A percentile compares a stretch with the other conserved stretches of the same genome.
phyloP scores from a whole-genome alignment of 768 basidiomycete genomes.

The Pilatotrama ljubarskyi region DNA sequence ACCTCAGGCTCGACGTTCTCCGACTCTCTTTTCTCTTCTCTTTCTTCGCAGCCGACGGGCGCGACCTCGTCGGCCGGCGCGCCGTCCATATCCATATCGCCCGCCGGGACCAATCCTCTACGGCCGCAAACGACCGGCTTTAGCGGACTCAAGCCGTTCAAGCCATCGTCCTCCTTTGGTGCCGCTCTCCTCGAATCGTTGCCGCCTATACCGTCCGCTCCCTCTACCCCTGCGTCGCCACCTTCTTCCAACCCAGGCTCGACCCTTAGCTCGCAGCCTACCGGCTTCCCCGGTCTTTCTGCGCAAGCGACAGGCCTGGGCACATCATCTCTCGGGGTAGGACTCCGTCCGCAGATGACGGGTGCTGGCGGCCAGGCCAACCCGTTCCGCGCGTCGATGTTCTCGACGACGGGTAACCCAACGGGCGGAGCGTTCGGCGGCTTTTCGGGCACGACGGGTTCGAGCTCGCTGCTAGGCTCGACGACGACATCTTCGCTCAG shows the following conservation, averaged over 20 bases:
- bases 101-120: conserved; percentile 28
- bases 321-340: conserved; percentile 28
- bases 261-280: conserved; percentile 50
- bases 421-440: conserved; percentile 11
- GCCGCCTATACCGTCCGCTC: conserved; percentile 66
- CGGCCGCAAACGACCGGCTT: conserved; percentile 53
- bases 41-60: conserved; percentile 56
- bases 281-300: conserved; percentile 48
- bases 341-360: conserved; percentile 42
- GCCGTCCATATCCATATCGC: conserved; percentile 36
- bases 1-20: conserved; percentile 47
- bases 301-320: conserved; percentile 27
- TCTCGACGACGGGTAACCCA: conserved; percentile 20
- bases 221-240: conserved; percentile 45
- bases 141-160: conserved; percentile 54
- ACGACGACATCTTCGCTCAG: conserved; percentile 31
- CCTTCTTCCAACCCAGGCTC: conserved; percentile 15
- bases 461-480: conserved; percentile 23
- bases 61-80: conserved; percentile 31
- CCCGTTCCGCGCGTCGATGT: conserved; percentile 45
- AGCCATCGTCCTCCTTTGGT: conserved; percentile 55
- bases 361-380: conserved; percentile 38
- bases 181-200: conserved; percentile 48
- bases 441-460: conserved; percentile 5
- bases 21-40: conserved; percentile 47